Conservation (phyloP, 2,329 filamentous ascomycete genomes). For the Aspergillus quadrilineatus region DNA sequence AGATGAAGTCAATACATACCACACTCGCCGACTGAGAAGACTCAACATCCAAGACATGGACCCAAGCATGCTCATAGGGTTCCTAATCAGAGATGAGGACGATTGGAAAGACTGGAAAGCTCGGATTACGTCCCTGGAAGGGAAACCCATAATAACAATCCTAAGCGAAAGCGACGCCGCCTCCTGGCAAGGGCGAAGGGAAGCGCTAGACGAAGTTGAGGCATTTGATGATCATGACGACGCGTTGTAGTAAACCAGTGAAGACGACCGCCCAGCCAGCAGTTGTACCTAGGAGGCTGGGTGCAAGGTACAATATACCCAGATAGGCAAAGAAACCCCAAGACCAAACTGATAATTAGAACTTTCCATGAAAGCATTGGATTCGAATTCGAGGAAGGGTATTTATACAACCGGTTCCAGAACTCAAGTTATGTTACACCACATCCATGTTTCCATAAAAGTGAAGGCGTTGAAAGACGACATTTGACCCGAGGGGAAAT, state of each 20-base stretch:
- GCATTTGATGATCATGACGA: constrained; percentile 69
- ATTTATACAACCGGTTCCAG: constrained; percentile 35
- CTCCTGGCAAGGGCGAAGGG: constrained; percentile 60
- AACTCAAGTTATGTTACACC: constrained; percentile 49
- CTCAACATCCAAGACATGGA: constrained; percentile 92
- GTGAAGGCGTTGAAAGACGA: constrained; percentile 30
- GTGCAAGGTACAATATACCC: no score
- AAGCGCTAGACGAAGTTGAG: constrained; percentile 86
- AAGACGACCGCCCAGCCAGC: no score
- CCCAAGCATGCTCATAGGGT: constrained; percentile 95
- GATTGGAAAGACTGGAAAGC: constrained; percentile 84
- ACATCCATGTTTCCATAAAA: constrained; percentile 43
- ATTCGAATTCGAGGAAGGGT: constrained; percentile 38
- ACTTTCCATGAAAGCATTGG: constrained; percentile 19
- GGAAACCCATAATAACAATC: constrained; percentile 83
- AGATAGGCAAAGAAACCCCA: no score
- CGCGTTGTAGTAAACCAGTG: not conserved
- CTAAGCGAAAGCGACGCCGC: constrained; percentile 63
- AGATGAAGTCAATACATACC: constrained; percentile 78
- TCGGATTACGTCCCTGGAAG: constrained; percentile 70
- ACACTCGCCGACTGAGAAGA: constrained; percentile 79
- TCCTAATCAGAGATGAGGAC: constrained; percentile 75
- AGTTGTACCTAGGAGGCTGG: no score
- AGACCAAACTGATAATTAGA: not conserved
- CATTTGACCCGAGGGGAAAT: constrained; percentile 41